Percentiles rank a stretch among this genome's conserved stretches.
phyloP scores from a whole-genome alignment of 345 rosid species.

The Turnera subulata region DNA sequence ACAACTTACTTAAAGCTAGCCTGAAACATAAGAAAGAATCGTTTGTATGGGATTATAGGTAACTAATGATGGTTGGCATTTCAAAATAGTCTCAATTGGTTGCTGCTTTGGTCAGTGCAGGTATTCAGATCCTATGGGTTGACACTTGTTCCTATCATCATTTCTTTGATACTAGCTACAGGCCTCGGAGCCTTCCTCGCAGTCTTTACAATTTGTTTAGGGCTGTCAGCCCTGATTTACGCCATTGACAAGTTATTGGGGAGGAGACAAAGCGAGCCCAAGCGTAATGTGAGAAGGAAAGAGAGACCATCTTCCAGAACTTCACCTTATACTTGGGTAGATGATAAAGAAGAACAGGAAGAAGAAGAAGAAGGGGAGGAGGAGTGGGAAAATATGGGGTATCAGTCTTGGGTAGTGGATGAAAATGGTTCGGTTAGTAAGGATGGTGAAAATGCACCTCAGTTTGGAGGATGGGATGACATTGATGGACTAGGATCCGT shows the following conservation, averaged over 20 bases:
- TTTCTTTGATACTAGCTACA: constrained; percentile 38
- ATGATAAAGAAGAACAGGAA: constrained; percentile 11
- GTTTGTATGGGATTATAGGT: too few species aligned
- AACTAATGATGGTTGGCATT: not conserved
- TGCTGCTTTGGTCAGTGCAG: constrained; percentile 33
- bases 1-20: too few species aligned
- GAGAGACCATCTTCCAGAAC: constrained; percentile 19
- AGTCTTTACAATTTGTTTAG: constrained; percentile 37
- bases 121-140: constrained; percentile 57
- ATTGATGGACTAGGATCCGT: constrained; percentile 24
- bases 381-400: constrained; percentile 15
- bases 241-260: constrained; percentile 31
- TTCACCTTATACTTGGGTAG: constrained; percentile 14
- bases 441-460: constrained; percentile 13
- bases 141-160: constrained; percentile 40
- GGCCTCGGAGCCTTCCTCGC: constrained; percentile 59
- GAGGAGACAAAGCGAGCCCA: constrained; percentile 16
- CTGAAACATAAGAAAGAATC: too few species aligned
- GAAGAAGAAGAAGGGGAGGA: constrained; percentile 13
- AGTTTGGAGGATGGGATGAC: constrained; percentile 67
- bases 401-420: constrained; percentile 25
- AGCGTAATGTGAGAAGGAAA: constrained; percentile 24
- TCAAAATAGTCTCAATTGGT: constrained; percentile 7
- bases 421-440: constrained; percentile 22
- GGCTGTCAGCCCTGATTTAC: constrained; percentile 30